Evolutionary conservation across 2,329 filamentous ascomycete species (phyloP), one percentile per base, ranked within the genome.

Genomic region (Grosmannia huntii): DNA sequence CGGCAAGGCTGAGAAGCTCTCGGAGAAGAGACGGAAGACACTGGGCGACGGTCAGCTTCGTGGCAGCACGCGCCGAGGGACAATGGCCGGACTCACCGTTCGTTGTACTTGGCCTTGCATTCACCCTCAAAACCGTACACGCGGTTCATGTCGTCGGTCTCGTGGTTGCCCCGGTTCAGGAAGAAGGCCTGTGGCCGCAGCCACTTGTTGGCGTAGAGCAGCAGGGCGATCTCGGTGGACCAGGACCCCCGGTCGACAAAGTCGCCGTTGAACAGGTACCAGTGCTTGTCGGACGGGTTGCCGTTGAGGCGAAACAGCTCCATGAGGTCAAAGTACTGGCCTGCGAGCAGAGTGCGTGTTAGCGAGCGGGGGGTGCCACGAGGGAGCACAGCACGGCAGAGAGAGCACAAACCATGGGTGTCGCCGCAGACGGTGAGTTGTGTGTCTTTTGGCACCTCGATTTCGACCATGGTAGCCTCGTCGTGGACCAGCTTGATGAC

Each of bases 91-190:
- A 64, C 70, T 60, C 66, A 75, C 75, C 76, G 86, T 73, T 96
- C 94, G 70, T 89, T 96, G 74, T 99, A 99, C 75, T 99, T 99
- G 65, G 90, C 89, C 72, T 92, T 94, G 78, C 94, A 97, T 71
- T 99, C 94, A 68, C 94, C 94, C 72, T 99, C 94, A 67, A 99
- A 99, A 21, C 94, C 94, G 69, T 99, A 99, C 57, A 94, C 91
- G 64, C 90, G 85, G 78, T 99, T 99, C 94, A 99, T 99, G 72
- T 96, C 92, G 70, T 97, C 92, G 54, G 94, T 97, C 75, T 99
- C 94, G 74, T 99, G 94, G 73, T 99, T 99, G 65, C 94, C 94
- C 62, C 94, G 85, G 78, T 99, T 99, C 63, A 99, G 77, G 82
- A 95, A 97, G 79, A 99, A 92, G 57, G 79, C 83, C 50, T 84